Percentiles rank a stretch among this genome's conserved stretches.
phyloP scores from a whole-genome alignment of 2,329 filamentous ascomycete species.

The Tolypocladium cylindrosporum region DNA sequence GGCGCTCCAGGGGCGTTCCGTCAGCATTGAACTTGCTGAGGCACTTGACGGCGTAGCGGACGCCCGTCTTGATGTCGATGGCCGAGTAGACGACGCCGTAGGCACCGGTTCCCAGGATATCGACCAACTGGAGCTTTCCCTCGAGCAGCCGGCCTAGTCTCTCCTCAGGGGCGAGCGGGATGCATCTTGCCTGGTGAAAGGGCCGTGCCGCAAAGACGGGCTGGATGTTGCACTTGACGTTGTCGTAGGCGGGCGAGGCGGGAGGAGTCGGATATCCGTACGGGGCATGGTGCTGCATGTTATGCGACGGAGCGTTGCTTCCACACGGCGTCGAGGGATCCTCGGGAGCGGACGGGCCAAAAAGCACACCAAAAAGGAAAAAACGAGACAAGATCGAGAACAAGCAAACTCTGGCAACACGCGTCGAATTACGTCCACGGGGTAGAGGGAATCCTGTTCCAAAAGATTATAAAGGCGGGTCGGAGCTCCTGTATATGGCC shows the following conservation, averaged over 20 bases:
- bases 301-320: slow-evolving; percentile 22
- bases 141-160: slow-evolving; percentile 77
- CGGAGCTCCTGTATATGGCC: slow-evolving; percentile 1
- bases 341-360: slow-evolving; percentile 10
- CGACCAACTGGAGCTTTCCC: slow-evolving; percentile 71
- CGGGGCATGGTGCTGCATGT: slow-evolving; percentile 49
- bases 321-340: slow-evolving; percentile 12
- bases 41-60: slow-evolving; percentile 90
- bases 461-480: neutral
- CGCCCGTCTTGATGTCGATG: slow-evolving; percentile 69
- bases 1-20: slow-evolving; percentile 62
- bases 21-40: slow-evolving; percentile 79
- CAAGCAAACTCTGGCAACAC: slow-evolving; percentile 8
- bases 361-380: neutral
- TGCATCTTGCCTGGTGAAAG: slow-evolving; percentile 33
- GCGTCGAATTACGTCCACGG: neutral
- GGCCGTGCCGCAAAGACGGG: slow-evolving; percentile 24
- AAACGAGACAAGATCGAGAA: neutral
- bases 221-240: slow-evolving; percentile 32
- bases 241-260: slow-evolving; percentile 44
- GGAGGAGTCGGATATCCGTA: slow-evolving; percentile 50
- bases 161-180: slow-evolving; percentile 65
- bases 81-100: slow-evolving; percentile 95
- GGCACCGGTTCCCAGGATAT: slow-evolving; percentile 83
- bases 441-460: slow-evolving; percentile 1